Conservation (phyloP, 2,329 filamentous ascomycete genomes). For the Fusarium tricinctum region DNA sequence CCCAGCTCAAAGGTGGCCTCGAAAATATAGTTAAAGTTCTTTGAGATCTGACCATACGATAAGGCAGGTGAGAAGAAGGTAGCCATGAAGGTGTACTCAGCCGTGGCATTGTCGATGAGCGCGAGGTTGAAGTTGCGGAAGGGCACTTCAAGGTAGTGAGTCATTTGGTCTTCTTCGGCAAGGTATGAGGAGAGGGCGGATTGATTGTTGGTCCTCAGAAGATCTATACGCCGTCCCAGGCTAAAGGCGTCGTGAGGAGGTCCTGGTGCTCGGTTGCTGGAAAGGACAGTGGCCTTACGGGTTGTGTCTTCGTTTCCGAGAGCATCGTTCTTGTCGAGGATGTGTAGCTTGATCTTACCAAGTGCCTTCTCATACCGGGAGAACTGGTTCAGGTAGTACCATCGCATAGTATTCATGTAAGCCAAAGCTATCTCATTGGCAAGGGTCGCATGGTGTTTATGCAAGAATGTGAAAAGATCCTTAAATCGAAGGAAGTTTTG, state of each 20-base stretch:
- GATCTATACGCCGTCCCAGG: conserved; percentile 86
- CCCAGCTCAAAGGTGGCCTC: conserved; percentile 90
- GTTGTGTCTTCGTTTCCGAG: conserved; percentile 82
- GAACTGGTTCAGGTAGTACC: conserved; percentile 97
- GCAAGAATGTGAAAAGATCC: conserved; percentile 87
- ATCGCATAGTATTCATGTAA: conserved; percentile 98
- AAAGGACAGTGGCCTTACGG: conserved; percentile 72
- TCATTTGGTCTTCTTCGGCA: conserved; percentile 88
- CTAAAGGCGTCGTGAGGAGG: conserved; percentile 88
- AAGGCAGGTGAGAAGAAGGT: conserved; percentile 87
- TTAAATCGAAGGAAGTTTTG: conserved; percentile 91
- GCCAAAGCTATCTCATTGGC: conserved; percentile 92
- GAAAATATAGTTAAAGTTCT: conserved; percentile 89
- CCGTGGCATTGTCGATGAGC: conserved; percentile 91
- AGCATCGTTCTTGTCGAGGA: conserved; percentile 85
- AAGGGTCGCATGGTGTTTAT: conserved; percentile 83
- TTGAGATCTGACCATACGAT: conserved; percentile 81
- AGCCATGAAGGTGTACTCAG: conserved; percentile 94
- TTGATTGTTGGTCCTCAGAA: conserved; percentile 80
- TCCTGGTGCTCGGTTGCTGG: conserved; percentile 61
- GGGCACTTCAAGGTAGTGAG: conserved; percentile 89
- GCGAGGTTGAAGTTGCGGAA: conserved; percentile 97
- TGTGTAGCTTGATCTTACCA: conserved; percentile 85
- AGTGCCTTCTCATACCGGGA: conserved; percentile 87
- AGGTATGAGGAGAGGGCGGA: conserved; percentile 87